Percentiles rank a stretch among this genome's conserved stretches.
Evolutionary conservation across 306 rosid genomes (phyloP).

Genomic region (Medicago arabica): DNA sequence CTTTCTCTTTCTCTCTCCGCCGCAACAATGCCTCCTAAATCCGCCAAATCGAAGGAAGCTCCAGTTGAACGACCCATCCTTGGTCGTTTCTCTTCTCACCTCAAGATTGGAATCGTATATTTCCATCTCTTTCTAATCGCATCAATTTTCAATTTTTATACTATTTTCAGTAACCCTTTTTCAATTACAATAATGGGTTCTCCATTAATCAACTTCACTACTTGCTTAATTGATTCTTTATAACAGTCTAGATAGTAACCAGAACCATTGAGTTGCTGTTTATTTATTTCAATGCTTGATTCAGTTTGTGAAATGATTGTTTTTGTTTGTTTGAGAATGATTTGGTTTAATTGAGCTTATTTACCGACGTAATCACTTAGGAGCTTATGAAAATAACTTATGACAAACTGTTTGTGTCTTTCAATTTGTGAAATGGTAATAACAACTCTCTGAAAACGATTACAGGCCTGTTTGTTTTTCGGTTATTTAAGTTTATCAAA

Average conservation of each 20-base stretch:
- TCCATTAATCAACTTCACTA: background rate
- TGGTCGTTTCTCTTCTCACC: constrained; percentile 94
- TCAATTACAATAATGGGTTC: constrained; percentile 13
- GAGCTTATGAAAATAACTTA: too few species aligned
- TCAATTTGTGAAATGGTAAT: too few species aligned
- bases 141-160: constrained; percentile 37
- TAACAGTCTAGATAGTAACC: constrained; percentile 5
- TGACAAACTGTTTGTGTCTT: too few species aligned
- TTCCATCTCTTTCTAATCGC: background rate
- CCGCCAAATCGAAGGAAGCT: constrained; percentile 85
- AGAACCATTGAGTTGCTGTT: background rate
- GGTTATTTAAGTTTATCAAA: background rate
- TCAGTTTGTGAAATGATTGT: background rate
- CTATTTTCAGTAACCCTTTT: constrained; percentile 25
- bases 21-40: constrained; percentile 83
- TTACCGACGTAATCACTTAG: too few species aligned
- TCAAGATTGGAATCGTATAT: constrained; percentile 88
- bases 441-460: background rate
- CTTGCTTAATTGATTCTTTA: constrained; percentile 12
- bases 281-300: too few species aligned
- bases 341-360: too few species aligned
- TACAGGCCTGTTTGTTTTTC: background rate
- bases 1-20: constrained; percentile 30
- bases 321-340: background rate
- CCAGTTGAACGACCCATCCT: constrained; percentile 83